Evolutionary conservation across 2,329 filamentous ascomycete species (phyloP), one percentile per base, ranked within the genome.

Genomic region (Aspergillus calidoustus): DNA sequence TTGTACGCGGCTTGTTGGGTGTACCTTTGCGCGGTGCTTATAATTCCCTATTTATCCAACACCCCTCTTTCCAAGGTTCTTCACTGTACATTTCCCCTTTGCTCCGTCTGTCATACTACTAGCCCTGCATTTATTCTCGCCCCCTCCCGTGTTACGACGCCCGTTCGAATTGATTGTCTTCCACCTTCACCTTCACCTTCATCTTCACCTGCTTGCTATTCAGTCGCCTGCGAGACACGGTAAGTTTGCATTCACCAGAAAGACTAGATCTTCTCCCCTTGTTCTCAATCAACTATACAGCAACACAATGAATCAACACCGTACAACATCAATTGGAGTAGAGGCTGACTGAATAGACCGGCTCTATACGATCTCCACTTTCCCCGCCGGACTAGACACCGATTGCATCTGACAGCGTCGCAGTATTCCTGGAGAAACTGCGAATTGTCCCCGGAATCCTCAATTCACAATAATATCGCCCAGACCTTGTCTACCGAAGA

Each of bases 311-410:
- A 22, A 47, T 47, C n/a, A 19, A 19, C n/a, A 47, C 44, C 2
- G 15, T 47, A 11, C 7, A 15, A 28, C 6, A 17, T 50, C 22
- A 50, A 25, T 50, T 23, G 28, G 7, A 62, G 28, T 54, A 49
- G 47, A 43, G 44, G 31, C 51, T 55, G 50, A 23, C 25, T 13
- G 15, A 41, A 41, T 15, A 41, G 41, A 53, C 54, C 43, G 28
- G 38, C 38, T 67, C 34, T 41, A 41, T 41, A 41, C 13, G 34
- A 41, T 57, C 71, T 68, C 71, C 71, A 72, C 71, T 71, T 71
- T 69, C 69, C 72, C 72, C 70, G 62, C 70, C 62, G 60, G 56
- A 61, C 57, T 8, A 57, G 59, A 60, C 66, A 48, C 58, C 65
- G 59, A 69, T 65, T 66, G 55, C 57, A 62, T 47, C 49, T 46